phyloP scores from a whole-genome alignment of 2,329 filamentous ascomycete species.

The Penicillium sp. region DNA sequence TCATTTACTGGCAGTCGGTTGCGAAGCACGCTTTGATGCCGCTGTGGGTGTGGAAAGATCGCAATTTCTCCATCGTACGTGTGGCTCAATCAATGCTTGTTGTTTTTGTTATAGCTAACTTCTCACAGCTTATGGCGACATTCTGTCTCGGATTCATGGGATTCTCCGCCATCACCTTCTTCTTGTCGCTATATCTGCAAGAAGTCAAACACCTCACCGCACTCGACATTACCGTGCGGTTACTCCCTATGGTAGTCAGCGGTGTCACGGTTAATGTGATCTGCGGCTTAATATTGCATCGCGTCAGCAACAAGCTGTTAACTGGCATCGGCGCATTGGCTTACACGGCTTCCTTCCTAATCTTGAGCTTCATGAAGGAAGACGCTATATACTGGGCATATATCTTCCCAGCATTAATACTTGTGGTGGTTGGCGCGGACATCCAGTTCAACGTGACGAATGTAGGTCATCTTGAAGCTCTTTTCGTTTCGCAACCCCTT shows the following conservation, averaged over 20 bases:
- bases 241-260: conserved; percentile 68
- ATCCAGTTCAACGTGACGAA: conserved; percentile 74
- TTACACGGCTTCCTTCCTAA: conserved; percentile 51
- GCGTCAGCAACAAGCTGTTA: conserved; percentile 66
- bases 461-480: conserved; percentile 44
- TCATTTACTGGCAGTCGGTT: conserved; percentile 66
- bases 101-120: conserved; percentile 1
- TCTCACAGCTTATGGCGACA: conserved; percentile 57
- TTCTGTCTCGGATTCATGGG: conserved; percentile 66
- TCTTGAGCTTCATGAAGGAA: conserved; percentile 61
- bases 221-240: conserved; percentile 63
- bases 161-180: conserved; percentile 65
- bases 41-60: conserved; percentile 61
- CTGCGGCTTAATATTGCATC: conserved; percentile 65
- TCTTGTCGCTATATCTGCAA: conserved; percentile 69
- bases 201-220: conserved; percentile 57
- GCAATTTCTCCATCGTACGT: conserved; percentile 65
- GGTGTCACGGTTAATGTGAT: conserved; percentile 68
- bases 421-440: conserved; percentile 69
- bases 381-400: conserved; percentile 68
- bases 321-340: conserved; percentile 57
- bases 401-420: conserved; percentile 63
- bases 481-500: not conserved
- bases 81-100: not conserved
- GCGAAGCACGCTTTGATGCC: conserved; percentile 57